Conservation (phyloP, 1,284 basidiomycete genomes). For the Cutaneotrichosporon sp. region DNA sequence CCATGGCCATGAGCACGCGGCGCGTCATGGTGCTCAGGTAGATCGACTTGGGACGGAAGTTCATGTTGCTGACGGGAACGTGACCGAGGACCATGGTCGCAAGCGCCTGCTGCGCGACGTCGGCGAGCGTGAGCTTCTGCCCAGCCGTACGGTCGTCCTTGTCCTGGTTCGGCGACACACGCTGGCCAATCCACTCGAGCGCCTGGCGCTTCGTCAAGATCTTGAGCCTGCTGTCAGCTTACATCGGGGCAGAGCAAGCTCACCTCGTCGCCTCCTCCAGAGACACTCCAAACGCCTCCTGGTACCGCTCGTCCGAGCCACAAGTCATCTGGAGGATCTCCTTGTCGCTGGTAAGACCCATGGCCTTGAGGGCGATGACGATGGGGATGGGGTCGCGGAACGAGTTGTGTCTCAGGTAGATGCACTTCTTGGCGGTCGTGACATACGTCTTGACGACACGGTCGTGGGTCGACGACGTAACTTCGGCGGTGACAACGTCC, state of each 20-base stretch:
- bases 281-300: constrained; percentile 83
- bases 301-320: constrained; percentile 88
- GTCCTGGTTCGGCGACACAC: constrained; percentile 81
- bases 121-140: constrained; percentile 80
- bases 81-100: constrained; percentile 97
- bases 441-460: constrained; percentile 99
- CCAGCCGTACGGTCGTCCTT: constrained; percentile 42
- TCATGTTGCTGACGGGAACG: constrained; percentile 86
- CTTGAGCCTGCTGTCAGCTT: constrained; percentile 58
- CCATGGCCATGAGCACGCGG: constrained; percentile 93
- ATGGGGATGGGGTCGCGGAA: constrained; percentile 97
- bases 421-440: constrained; percentile 86
- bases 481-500: constrained; percentile 90
- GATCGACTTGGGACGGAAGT: constrained; percentile 93
- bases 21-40: constrained; percentile 98
- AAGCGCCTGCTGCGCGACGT: constrained; percentile 94
- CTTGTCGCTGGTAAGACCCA: constrained; percentile 96
- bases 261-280: constrained; percentile 87
- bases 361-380: constrained; percentile 91
- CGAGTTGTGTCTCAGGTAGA: constrained; percentile 98
- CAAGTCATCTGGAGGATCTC: constrained; percentile 95
- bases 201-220: constrained; percentile 93
- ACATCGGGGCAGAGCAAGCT: constrained; percentile 8
- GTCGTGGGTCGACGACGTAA: constrained; percentile 98
- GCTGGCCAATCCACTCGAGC: constrained; percentile 89